phyloP scores from a whole-genome alignment of 257 asterid genomes.

The Jasminum sambac region DNA sequence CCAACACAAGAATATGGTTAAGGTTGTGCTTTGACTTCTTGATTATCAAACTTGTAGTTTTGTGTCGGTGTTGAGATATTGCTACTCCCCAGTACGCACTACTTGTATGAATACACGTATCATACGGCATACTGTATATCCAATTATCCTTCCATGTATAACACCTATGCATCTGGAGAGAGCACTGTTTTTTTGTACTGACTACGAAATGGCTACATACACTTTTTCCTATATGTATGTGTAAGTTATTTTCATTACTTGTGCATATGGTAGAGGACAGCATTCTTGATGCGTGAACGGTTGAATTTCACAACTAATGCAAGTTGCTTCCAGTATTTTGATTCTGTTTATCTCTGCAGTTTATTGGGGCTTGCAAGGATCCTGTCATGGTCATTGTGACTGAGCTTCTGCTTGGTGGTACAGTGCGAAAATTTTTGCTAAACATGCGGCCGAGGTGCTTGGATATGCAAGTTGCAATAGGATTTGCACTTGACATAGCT shows the following conservation, averaged over 20 bases:
- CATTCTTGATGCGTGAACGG: neutral
- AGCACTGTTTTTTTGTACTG: neutral
- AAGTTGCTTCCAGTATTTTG: slow-evolving; percentile 4
- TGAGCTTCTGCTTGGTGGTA: slow-evolving; percentile 84
- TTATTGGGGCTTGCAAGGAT: slow-evolving; percentile 94
- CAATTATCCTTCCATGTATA: neutral
- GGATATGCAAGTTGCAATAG: slow-evolving; percentile 68
- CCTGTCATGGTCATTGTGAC: slow-evolving; percentile 91
- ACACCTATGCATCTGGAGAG: neutral
- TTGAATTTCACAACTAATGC: neutral
- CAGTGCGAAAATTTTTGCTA: slow-evolving; percentile 69
- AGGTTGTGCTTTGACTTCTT: slow-evolving; percentile 47
- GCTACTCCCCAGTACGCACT: neutral
- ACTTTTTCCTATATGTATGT: neutral
- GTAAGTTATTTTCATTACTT: neutral
- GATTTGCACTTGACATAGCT: slow-evolving; percentile 86
- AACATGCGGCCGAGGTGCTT: slow-evolving; percentile 72
- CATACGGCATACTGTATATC: neutral
- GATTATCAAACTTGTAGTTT: slow-evolving; percentile 6
- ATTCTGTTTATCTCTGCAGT: slow-evolving; percentile 37
- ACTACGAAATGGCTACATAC: neutral
- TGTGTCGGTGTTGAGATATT: slow-evolving; percentile 10
- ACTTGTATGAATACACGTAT: neutral
- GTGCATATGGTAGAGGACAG: neutral
- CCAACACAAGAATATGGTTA: slow-evolving; percentile 89